phyloP scores from a whole-genome alignment of 805 yeast genomes.

The Lachancea mirantina region DNA sequence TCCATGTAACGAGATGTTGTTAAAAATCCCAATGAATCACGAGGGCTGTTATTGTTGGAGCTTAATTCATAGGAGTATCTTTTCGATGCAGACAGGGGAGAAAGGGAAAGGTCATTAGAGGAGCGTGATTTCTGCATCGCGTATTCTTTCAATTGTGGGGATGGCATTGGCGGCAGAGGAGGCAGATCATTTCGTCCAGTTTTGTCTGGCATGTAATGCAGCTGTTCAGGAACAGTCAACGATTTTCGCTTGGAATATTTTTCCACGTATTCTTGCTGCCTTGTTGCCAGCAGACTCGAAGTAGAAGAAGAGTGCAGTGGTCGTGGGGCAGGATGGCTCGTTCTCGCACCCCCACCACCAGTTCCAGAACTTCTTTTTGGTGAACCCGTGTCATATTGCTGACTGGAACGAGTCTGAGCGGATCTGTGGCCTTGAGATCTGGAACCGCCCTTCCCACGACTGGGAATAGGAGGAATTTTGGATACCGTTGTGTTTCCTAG shows the following conservation, averaged over 20 bases:
- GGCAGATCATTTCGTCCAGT: no score
- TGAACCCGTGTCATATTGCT: conserved; percentile 6
- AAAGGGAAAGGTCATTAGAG: conserved; percentile 17
- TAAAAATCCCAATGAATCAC: conserved; percentile 20
- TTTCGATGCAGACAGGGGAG: background rate
- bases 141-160: conserved; percentile 3
- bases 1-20: conserved; percentile 43
- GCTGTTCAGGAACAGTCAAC: conserved; percentile 3
- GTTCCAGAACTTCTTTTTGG: no score
- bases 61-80: conserved; percentile 14
- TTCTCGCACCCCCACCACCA: background rate
- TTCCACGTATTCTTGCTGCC: conserved; percentile 1
- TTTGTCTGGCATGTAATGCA: no score
- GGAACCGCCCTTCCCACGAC: background rate
- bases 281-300: background rate
- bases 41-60: conserved; percentile 8
- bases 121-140: conserved; percentile 24
- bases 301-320: no score
- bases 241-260: background rate
- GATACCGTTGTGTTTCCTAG: background rate
- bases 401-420: conserved; percentile 2
- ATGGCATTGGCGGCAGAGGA: conserved; percentile 22
- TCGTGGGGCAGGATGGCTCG: background rate
- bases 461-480: background rate
- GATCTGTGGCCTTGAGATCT: background rate